These are phyloP conservation scores for Penicillium mononematosum DNA, from an alignment of 495 filamentous ascomycete species.

Conservation along the genomic window DNA sequence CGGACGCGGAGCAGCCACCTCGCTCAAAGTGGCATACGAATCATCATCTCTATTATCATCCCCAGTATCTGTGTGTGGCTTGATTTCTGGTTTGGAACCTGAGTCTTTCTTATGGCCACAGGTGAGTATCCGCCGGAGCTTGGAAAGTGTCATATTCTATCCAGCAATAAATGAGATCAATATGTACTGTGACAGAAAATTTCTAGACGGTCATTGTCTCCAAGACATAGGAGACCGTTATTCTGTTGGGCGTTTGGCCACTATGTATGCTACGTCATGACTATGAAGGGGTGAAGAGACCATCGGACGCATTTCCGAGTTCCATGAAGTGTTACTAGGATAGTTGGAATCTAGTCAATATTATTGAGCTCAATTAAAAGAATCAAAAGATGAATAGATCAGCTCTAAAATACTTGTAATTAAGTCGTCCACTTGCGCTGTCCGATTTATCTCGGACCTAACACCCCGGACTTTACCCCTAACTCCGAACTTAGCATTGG, in stretches of 20 bases:
- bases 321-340: background rate
- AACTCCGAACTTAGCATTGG: background rate
- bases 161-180: background rate
- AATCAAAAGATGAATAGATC: background rate
- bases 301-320: background rate
- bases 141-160: background rate
- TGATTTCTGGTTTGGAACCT: background rate
- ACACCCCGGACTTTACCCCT: background rate
- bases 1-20: constrained; percentile 1
- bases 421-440: background rate
- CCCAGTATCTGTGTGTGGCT: background rate
- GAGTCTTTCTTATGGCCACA: constrained; percentile 2
- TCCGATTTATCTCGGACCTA: background rate
- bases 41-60: background rate
- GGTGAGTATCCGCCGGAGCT: background rate
- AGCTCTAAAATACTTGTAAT: background rate
- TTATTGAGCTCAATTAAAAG: background rate
- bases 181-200: background rate
- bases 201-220: background rate
- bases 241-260: background rate
- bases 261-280: background rate
- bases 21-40: background rate
- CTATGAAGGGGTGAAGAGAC: background rate
- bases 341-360: background rate
- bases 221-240: background rate